Percentiles rank a stretch among this genome's conserved stretches.
These are phyloP conservation scores for Cystofilobasidium ferigula DNA, from an alignment of 768 basidiomycete species.

Conservation along the genomic window DNA sequence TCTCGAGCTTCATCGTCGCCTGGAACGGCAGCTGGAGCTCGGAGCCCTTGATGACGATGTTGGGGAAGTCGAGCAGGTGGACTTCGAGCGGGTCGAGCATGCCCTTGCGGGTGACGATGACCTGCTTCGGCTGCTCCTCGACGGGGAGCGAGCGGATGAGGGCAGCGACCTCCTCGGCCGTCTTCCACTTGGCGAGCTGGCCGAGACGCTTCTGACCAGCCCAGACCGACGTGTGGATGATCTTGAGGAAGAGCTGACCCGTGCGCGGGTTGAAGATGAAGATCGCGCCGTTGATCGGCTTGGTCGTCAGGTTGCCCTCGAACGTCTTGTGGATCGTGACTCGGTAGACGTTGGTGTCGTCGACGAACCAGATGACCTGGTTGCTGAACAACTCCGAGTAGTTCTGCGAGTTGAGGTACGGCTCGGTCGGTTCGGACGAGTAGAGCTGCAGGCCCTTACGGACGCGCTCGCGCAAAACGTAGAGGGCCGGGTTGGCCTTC, in stretches of 20 bases:
- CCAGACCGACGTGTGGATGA: slow-evolving; percentile 99
- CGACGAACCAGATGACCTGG: slow-evolving; percentile 99
- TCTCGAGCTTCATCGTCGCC: slow-evolving; percentile 99
- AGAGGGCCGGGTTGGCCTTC: slow-evolving; percentile 97
- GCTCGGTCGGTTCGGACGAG: slow-evolving; percentile 97
- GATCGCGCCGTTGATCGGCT: slow-evolving; percentile 62
- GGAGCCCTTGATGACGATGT: slow-evolving; percentile 99
- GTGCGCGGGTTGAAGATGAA: slow-evolving; percentile 99
- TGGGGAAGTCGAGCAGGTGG: slow-evolving; percentile 97
- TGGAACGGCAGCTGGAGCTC: slow-evolving; percentile 92
- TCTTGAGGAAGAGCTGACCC: slow-evolving; percentile 94
- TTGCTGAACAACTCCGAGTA: slow-evolving; percentile 53
- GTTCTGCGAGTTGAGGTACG: slow-evolving; percentile 90
- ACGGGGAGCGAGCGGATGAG: slow-evolving; percentile 95
- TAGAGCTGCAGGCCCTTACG: slow-evolving; percentile 96
- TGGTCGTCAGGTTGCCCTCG: slow-evolving; percentile 98
- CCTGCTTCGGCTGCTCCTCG: slow-evolving; percentile 99
- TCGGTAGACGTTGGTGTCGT: slow-evolving; percentile 99
- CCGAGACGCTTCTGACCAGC: slow-evolving; percentile 99
- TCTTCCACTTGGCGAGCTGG: slow-evolving; percentile 99
- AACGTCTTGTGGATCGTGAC: slow-evolving; percentile 92
- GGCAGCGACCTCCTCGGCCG: slow-evolving; percentile 98
- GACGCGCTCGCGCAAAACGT: slow-evolving; percentile 95
- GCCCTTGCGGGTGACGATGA: slow-evolving; percentile 98
- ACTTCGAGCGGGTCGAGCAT: slow-evolving; percentile 93